Conservation (phyloP, 106 monocot species). For the Vanilla planifolia region DNA sequence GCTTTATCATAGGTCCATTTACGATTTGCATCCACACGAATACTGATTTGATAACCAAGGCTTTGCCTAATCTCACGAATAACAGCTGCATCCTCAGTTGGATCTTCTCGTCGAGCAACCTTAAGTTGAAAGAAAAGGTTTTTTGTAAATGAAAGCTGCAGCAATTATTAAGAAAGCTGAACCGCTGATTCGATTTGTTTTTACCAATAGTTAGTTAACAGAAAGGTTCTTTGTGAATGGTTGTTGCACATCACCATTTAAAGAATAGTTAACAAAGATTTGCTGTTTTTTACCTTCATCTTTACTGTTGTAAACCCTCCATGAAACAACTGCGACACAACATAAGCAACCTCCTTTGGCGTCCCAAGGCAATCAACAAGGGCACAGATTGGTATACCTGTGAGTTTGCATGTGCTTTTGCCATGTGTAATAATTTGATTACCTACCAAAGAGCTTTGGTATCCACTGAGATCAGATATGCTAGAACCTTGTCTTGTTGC, state of each 20-base stretch:
- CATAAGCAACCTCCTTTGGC: conserved; percentile 54
- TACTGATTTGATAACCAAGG: conserved; percentile 58
- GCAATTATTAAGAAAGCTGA: background rate
- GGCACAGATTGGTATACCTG: conserved; percentile 59
- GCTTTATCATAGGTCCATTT: conserved; percentile 83
- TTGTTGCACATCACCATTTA: background rate
- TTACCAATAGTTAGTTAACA: background rate
- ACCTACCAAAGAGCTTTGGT: conserved; percentile 13
- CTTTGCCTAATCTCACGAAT: conserved; percentile 61
- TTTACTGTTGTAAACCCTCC: conserved; percentile 86
- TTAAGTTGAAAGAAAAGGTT: conserved; percentile 13
- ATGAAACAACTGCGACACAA: conserved; percentile 63
- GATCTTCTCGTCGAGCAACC: conserved; percentile 82
- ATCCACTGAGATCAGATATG: conserved; percentile 36
- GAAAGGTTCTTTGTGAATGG: background rate
- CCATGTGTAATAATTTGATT: conserved; percentile 9
- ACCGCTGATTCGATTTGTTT: background rate
- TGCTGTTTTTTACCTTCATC: conserved; percentile 48
- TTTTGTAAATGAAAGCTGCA: background rate
- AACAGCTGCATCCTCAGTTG: conserved; percentile 68
- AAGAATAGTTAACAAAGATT: background rate
- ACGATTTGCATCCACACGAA: conserved; percentile 92
- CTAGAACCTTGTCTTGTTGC: conserved; percentile 34
- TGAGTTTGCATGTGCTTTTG: conserved; percentile 11
- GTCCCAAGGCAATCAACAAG: conserved; percentile 77